phyloP scores from a whole-genome alignment of 805 yeast genomes.

The Komagataella phaffii region DNA sequence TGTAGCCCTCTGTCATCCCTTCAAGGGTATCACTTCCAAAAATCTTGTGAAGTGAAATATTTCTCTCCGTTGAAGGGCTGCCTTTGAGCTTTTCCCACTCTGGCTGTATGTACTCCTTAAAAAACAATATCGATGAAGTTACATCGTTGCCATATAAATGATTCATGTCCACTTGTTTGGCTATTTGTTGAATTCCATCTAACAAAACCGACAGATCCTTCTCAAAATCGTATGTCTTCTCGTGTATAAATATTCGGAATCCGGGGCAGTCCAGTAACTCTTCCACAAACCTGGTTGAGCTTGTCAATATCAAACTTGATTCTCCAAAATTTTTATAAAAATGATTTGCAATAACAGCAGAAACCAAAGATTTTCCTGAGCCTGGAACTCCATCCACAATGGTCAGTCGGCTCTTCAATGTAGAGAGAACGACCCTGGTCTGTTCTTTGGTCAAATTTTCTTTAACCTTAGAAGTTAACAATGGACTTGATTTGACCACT shows the following conservation, averaged over 20 bases:
- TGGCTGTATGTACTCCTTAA: not conserved
- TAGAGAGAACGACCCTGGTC: conserved; percentile 13
- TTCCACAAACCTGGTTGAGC: not conserved
- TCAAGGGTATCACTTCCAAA: not conserved
- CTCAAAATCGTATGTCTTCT: not conserved
- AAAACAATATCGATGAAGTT: not conserved
- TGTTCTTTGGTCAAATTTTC: conserved; percentile 5
- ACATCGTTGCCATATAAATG: not conserved
- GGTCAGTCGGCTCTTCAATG: conserved; percentile 8
- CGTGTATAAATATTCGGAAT: not conserved
- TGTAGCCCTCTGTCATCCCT: not conserved
- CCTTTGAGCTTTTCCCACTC: not conserved
- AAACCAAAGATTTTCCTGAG: conserved; percentile 19
- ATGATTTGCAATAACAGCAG: conserved; percentile 11
- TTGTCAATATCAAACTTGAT: conserved; percentile 12
- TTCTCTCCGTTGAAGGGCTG: not conserved
- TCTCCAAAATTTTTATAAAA: conserved; percentile 11
- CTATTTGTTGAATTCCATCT: not conserved
- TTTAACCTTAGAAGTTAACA: not conserved
- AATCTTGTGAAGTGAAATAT: not conserved
- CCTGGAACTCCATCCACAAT: conserved; percentile 10
- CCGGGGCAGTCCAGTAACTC: not conserved
- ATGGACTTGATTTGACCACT: not conserved
- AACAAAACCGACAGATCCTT: not conserved
- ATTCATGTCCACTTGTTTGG: not conserved